Evolutionary conservation across 306 rosid genomes (phyloP), one percentile per base, ranked within the genome.

Genomic region (Quercus suber): DNA sequence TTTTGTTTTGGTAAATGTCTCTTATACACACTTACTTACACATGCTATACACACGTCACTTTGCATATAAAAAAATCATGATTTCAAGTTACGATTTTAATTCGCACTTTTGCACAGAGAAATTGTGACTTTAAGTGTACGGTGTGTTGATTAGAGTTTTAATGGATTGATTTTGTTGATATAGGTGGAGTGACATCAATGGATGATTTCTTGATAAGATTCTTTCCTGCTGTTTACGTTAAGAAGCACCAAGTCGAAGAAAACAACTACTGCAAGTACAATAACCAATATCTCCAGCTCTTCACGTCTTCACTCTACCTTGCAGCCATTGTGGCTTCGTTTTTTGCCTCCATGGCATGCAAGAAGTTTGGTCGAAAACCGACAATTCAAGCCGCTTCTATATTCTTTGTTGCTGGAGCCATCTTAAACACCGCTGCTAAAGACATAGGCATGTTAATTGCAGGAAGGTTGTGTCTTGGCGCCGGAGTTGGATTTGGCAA

Each of bases 221-320:
- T 84, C 55, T 84, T 84, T n/a, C 85, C 83, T 0, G 28, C 3
- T 0, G 85, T 81, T 6, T 84, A 84, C 20, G 35, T 1, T 4
- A 78, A 71, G 49, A 81, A 81, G 74, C 84, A 81, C 53, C 30
- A 2, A 10, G 78, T 18, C 3, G 23, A 55, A 21, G 83, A 78
- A 55, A 55, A 84, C 74, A 78, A 84, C 28, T 84, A 84, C 75
- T 84, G 88, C 59, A 81, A 84, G 33, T 84, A 69, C 57, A 55
- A 84, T n/a, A 79, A 74, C 23, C 71, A 59, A 20, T 35, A 43
- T 41, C 74, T 84, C 19, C 84, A 81, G 49, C 82, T 81, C 15
- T 84, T 84, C 65, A 84, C 88, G 17, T 81, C 85, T 4, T 84
- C 88, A 18, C 84, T 84, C 27, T 84, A 84, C 63, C 70, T 84